These are phyloP conservation scores for Cerioporus squamosus DNA, from an alignment of 1,284 basidiomycete species.

Conservation along the genomic window DNA sequence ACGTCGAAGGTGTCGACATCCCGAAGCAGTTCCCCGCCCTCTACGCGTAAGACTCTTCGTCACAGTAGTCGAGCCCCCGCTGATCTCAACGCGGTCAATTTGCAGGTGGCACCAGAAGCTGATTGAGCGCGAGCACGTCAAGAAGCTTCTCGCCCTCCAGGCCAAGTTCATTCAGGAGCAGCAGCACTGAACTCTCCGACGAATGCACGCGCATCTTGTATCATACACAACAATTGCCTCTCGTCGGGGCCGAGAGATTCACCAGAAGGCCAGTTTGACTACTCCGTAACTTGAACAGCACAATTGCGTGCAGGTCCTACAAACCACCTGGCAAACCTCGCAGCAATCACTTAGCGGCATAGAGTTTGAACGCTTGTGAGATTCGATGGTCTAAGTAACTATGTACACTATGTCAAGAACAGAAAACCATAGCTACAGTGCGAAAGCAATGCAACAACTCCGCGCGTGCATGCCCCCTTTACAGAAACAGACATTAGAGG, in stretches of 20 bases:
- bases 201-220: too few species aligned
- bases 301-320: too few species aligned
- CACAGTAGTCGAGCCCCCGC: neutral
- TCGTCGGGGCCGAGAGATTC: too few species aligned
- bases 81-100: too few species aligned
- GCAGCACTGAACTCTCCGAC: too few species aligned
- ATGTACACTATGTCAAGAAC: constrained; percentile 13
- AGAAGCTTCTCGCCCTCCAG: neutral
- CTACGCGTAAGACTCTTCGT: neutral
- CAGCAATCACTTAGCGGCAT: too few species aligned
- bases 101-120: neutral
- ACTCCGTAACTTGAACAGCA: too few species aligned
- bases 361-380: too few species aligned
- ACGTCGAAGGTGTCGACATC: neutral
- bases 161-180: neutral
- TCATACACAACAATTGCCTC: too few species aligned
- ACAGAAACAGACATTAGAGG: neutral
- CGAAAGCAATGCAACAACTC: neutral
- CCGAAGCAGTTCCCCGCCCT: constrained; percentile 9
- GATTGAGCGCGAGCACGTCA: neutral
- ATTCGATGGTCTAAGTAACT: constrained; percentile 2
- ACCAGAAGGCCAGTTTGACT: too few species aligned
- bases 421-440: constrained; percentile 16
- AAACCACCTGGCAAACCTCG: too few species aligned
- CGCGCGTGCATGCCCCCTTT: neutral